These are phyloP conservation scores for Anisodus acutangulus DNA, from an alignment of 257 asterid species.

Conservation along the genomic window DNA sequence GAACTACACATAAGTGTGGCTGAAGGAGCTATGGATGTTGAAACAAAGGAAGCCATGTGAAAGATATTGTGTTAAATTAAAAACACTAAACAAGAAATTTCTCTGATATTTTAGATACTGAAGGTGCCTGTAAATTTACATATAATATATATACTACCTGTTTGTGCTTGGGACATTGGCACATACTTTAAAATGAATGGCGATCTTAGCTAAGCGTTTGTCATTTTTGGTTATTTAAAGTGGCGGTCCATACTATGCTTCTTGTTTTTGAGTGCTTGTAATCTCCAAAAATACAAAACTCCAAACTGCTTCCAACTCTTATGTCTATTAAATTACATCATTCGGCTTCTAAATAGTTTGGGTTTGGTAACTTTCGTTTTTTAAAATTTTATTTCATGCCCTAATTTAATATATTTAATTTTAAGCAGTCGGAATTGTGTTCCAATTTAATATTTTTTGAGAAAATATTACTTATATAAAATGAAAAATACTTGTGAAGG, in stretches of 20 bases:
- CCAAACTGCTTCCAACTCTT: too few relatives aligned
- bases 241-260: not conserved
- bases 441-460: too few relatives aligned
- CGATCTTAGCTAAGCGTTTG: not conserved
- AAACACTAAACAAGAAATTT: not conserved
- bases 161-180: not conserved
- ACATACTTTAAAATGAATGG: not conserved
- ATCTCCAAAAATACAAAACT: not conserved
- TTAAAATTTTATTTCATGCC: not conserved
- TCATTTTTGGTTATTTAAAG: not conserved
- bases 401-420: too few relatives aligned
- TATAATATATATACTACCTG: not conserved
- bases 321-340: too few relatives aligned
- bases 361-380: not conserved
- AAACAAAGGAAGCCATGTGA: not conserved
- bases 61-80: not conserved
- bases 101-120: not conserved
- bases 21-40: not conserved
- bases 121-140: not conserved
- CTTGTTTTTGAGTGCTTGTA: not conserved
- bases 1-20: not conserved
- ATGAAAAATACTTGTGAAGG: too few relatives aligned
- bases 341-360: not conserved
- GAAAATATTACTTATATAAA: too few relatives aligned
- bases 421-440: too few relatives aligned